phyloP scores from a whole-genome alignment of 306 rosid genomes.

The Abrus precatorius region DNA sequence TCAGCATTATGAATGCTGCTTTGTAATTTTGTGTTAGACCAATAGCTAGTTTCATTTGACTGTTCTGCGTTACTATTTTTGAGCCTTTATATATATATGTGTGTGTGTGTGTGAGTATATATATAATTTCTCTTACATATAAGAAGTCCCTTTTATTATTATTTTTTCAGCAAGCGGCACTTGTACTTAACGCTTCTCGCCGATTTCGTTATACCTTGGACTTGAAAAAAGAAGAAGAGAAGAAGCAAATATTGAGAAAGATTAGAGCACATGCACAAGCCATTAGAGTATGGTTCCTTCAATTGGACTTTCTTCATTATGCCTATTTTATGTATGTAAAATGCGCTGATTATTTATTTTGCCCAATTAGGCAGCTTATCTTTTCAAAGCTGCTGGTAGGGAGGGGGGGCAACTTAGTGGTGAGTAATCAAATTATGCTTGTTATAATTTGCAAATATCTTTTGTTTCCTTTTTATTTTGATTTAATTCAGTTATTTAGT shows the following conservation, averaged over 20 bases:
- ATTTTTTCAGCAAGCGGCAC: conserved; percentile 87
- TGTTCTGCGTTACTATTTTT: conserved; percentile 36
- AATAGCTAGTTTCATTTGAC: background rate
- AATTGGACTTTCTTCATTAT: conserved; percentile 41
- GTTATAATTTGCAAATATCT: conserved; percentile 31
- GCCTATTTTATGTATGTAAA: conserved; percentile 17
- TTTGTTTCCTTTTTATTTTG: conserved; percentile 12
- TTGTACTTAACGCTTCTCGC: conserved; percentile 98
- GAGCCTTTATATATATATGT: background rate
- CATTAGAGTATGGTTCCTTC: conserved; percentile 65
- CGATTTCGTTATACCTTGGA: conserved; percentile 99
- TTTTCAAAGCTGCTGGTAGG: conserved; percentile 64
- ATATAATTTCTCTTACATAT: conserved; percentile 11
- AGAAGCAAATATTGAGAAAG: conserved; percentile 68
- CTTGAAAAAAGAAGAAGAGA: conserved; percentile 94
- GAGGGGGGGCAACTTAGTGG: conserved; percentile 51
- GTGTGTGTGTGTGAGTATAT: too few relatives aligned
- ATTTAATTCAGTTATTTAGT: background rate
- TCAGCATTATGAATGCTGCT: conserved; percentile 10
- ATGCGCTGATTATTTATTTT: conserved; percentile 46
- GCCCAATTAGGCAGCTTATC: conserved; percentile 80
- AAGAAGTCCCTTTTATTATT: conserved; percentile 19
- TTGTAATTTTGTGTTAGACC: conserved; percentile 6
- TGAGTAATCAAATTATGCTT: conserved; percentile 50
- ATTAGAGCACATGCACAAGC: conserved; percentile 89